Conservation (phyloP, 768 basidiomycete species). For the Mycena floridula region DNA sequence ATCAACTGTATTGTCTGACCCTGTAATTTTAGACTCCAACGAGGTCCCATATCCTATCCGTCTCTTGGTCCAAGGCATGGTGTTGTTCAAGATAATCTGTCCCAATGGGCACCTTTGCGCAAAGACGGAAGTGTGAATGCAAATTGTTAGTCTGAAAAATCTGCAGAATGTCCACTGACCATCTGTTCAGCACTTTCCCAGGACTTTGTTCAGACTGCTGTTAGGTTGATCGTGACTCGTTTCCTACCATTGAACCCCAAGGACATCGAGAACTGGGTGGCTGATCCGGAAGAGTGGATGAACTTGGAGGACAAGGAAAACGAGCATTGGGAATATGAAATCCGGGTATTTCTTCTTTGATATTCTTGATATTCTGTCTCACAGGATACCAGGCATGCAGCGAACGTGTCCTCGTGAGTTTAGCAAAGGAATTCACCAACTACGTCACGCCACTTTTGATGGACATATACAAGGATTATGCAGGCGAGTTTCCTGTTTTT, state of each 20-base stretch:
- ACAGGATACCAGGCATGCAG: conserved; percentile 91
- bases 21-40: conserved; percentile 42
- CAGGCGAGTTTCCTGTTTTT: conserved; percentile 38
- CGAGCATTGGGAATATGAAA: conserved; percentile 90
- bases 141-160: conserved; percentile 36
- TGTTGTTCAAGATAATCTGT: conserved; percentile 79
- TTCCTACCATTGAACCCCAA: conserved; percentile 79
- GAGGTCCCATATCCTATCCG: conserved; percentile 69
- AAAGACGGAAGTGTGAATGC: conserved; percentile 55
- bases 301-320: conserved; percentile 84
- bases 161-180: neutral
- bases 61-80: conserved; percentile 80
- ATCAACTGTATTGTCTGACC: neutral
- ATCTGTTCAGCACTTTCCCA: conserved; percentile 49
- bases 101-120: conserved; percentile 66
- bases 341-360: conserved; percentile 48
- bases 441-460: conserved; percentile 65
- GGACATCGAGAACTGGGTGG: conserved; percentile 80
- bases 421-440: conserved; percentile 63
- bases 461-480: conserved; percentile 51
- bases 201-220: conserved; percentile 70
- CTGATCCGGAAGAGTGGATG: conserved; percentile 93
- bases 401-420: conserved; percentile 83
- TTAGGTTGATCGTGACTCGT: conserved; percentile 69
- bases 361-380: neutral